phyloP scores from a whole-genome alignment of 768 basidiomycete species.

The Trametes cinnabarina region DNA sequence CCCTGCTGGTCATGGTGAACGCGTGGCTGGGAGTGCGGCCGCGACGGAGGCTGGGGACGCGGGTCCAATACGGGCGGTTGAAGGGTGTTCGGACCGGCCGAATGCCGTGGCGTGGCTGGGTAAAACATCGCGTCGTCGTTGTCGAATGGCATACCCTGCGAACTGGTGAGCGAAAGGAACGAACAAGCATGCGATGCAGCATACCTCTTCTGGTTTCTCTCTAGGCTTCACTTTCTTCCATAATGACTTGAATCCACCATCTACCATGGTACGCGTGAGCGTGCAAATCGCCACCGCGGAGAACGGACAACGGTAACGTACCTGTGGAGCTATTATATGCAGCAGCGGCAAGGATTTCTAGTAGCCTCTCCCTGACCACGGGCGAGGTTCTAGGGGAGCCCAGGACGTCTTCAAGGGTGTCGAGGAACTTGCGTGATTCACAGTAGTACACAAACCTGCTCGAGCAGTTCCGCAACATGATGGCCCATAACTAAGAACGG shows the following conservation, averaged over 20 bases:
- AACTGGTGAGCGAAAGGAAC: background rate
- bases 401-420: slow-evolving; percentile 74
- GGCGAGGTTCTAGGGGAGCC: slow-evolving; percentile 63
- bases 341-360: slow-evolving; percentile 81
- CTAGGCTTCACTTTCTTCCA: slow-evolving; percentile 80
- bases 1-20: background rate
- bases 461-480: slow-evolving; percentile 82
- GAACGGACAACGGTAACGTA: slow-evolving; percentile 19
- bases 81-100: slow-evolving; percentile 10
- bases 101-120: slow-evolving; percentile 46
- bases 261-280: slow-evolving; percentile 12
- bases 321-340: slow-evolving; percentile 58
- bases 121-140: slow-evolving; percentile 78
- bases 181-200: slow-evolving; percentile 15
- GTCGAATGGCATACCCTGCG: slow-evolving; percentile 75
- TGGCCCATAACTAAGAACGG: slow-evolving; percentile 73
- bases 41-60: background rate
- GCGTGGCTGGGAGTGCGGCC: background rate
- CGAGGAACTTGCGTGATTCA: slow-evolving; percentile 72
- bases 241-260: slow-evolving; percentile 61
- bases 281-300: background rate
- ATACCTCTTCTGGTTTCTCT: slow-evolving; percentile 78
- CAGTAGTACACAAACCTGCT: slow-evolving; percentile 70
- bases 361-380: slow-evolving; percentile 75
- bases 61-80: slow-evolving; percentile 5